Evolutionary conservation across 108 stramenopile genomes (phyloP).

Genomic region (Stephanodiscus minutulus): DNA sequence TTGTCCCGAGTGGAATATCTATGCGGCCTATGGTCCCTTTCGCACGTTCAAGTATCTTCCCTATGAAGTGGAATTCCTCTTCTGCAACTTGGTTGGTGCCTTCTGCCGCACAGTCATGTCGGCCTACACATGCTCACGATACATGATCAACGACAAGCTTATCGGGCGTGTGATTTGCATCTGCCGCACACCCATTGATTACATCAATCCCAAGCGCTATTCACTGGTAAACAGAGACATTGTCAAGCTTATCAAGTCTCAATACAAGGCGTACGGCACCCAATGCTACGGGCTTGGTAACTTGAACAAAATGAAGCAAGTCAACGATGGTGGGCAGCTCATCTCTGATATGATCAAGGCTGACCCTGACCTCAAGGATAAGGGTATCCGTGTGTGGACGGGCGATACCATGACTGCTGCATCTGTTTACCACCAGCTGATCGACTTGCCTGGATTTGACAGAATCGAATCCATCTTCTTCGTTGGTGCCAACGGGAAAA

Average conservation of each 20-base stretch:
- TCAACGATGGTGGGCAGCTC: conserved; percentile 70
- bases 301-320: conserved; percentile 80
- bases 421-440: conserved; percentile 64
- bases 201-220: conserved; percentile 58
- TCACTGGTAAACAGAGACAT: conserved; percentile 62
- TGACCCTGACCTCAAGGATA: conserved; percentile 64
- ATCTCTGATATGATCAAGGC: conserved; percentile 65
- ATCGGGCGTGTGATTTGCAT: conserved; percentile 69
- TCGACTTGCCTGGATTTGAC: conserved; percentile 59
- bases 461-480: conserved; percentile 59
- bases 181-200: conserved; percentile 64
- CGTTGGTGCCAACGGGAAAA: conserved; percentile 76
- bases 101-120: conserved; percentile 51
- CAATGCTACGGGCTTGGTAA: conserved; percentile 70
- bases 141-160: conserved; percentile 60
- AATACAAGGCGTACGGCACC: conserved; percentile 58
- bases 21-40: conserved; percentile 63
- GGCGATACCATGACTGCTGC: conserved; percentile 78
- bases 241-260: conserved; percentile 54
- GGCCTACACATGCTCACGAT: conserved; percentile 58
- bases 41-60: conserved; percentile 57
- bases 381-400: conserved; percentile 71
- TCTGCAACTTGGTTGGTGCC: conserved; percentile 46
- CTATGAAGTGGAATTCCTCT: conserved; percentile 57
- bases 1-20: conserved; percentile 63